These are phyloP conservation scores for Ceriops decandra DNA, from an alignment of 345 rosid genomes.

Conservation along the genomic window DNA sequence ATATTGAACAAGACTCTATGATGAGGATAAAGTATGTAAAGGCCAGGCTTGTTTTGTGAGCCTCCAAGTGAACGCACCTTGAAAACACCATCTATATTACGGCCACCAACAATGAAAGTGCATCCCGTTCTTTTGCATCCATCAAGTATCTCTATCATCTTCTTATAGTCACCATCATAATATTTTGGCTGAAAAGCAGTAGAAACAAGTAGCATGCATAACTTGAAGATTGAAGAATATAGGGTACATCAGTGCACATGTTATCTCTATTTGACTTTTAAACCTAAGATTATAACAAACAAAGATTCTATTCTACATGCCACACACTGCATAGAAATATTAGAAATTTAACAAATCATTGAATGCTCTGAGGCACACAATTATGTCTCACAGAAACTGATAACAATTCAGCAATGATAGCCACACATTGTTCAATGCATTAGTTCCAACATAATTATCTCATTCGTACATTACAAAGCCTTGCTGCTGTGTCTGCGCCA, in stretches of 20 bases:
- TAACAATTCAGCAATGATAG: background rate
- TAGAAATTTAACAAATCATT: no score
- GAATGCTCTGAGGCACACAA: no score
- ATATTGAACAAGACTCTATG: conserved; percentile 3
- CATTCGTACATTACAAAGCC: conserved; percentile 70
- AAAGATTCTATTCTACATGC: no score
- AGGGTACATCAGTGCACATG: no score
- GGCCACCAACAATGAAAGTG: conserved; percentile 83
- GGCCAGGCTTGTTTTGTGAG: background rate
- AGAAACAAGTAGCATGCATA: background rate
- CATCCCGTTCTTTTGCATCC: conserved; percentile 77
- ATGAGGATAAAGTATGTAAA: background rate
- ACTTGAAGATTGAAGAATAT: background rate
- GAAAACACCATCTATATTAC: conserved; percentile 70
- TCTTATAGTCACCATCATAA: conserved; percentile 55
- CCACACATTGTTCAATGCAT: background rate
- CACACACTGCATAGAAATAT: no score
- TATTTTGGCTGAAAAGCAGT: conserved; percentile 67
- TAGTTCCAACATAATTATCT: background rate
- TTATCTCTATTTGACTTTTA: no score
- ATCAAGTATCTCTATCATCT: conserved; percentile 66
- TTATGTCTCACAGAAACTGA: no score
- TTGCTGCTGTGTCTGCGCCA: conserved; percentile 86
- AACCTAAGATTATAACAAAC: no score
- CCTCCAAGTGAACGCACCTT: conserved; percentile 40